Percentiles rank a stretch among this genome's conserved stretches.
Conservation (phyloP, 495 filamentous ascomycete species). For the Podospora tetraspora region DNA sequence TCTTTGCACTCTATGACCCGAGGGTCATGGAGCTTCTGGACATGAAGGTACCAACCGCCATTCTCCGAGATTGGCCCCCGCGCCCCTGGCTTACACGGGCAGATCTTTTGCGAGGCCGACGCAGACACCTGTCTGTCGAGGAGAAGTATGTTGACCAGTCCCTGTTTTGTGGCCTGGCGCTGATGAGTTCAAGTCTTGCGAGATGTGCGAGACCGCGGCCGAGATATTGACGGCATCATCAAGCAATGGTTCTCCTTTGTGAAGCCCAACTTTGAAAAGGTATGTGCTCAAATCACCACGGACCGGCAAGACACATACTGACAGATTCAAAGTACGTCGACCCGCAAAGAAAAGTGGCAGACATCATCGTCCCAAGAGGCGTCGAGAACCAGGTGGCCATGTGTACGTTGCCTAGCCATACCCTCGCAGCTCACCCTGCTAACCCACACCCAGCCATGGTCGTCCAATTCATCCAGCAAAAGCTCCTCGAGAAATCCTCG, state of each 20-base stretch:
- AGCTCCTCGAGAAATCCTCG: slow-evolving; percentile 76
- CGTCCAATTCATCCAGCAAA: slow-evolving; percentile 78
- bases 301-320: neutral
- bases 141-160: slow-evolving; percentile 58
- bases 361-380: slow-evolving; percentile 91
- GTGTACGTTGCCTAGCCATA: slow-evolving; percentile 42
- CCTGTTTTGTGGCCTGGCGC: neutral
- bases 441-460: slow-evolving; percentile 67
- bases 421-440: slow-evolving; percentile 8
- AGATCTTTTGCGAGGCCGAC: slow-evolving; percentile 96
- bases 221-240: slow-evolving; percentile 89
- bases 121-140: slow-evolving; percentile 88
- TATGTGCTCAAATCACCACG: slow-evolving; percentile 8
- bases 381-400: slow-evolving; percentile 93
- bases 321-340: slow-evolving; percentile 60
- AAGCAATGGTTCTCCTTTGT: slow-evolving; percentile 97
- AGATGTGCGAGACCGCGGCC: slow-evolving; percentile 76
- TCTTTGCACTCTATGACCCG: slow-evolving; percentile 86
- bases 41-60: slow-evolving; percentile 60
- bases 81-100: neutral
- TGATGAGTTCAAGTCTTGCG: slow-evolving; percentile 57
- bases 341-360: slow-evolving; percentile 80
- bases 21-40: slow-evolving; percentile 83
- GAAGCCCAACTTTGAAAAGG: slow-evolving; percentile 85
- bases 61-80: neutral